Base-by-base conservation (phyloP, 345 rosid genomes). In the Clarkia xantiana region DNA sequence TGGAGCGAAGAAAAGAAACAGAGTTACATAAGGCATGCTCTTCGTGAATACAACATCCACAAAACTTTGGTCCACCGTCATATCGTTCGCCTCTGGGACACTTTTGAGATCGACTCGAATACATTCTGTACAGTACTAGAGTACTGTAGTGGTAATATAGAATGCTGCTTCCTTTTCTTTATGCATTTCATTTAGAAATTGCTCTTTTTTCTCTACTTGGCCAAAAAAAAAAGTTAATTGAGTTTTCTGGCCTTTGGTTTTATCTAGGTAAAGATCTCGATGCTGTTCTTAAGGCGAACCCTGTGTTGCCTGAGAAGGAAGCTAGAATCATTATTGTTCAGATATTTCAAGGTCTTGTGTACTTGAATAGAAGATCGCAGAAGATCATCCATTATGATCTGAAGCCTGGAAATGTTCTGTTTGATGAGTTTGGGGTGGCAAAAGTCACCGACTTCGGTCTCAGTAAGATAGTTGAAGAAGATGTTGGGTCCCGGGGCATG, bases 1-100 rank as follows among this genome's bases (percentile, higher is more conserved):
- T 93, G 99, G 99, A 87, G 99, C 59, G 99, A 93, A 79, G 99
- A 82, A 42, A 93, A 93, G 84, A 93, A 93, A 69, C 94, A 82
- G 79, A 93, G 96, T 67, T 93, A 93, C 71, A 77, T 82, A 56
- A 76, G 96, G 18, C 99, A 93, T 68, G 96, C 99, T 51, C 73
- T 87, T 39, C 78, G 99, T 10, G 96, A 93, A 70, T 87, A 85
- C 72, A 75, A 93, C 60, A 93, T 93, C 64, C 99, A 93, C 71
- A 93, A 82, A 78, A 88, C 81, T 18, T 74, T 93, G 80, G 95
- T 93, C 76, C 99, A 93, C 66, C 83, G 67, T 66, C 89, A 91
- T 74, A 91, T 91, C 44, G 99, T 91, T 70, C 82, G 82, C 56
- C 99, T 91, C 49, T 91, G 99, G 99, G 96, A 91, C 73, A 87